A percentile compares a stretch with the other conserved stretches of the same genome.
These are phyloP conservation scores for Magnusiomyces ingens DNA, from an alignment of 1,139 yeast genomes.

Conservation along the genomic window DNA sequence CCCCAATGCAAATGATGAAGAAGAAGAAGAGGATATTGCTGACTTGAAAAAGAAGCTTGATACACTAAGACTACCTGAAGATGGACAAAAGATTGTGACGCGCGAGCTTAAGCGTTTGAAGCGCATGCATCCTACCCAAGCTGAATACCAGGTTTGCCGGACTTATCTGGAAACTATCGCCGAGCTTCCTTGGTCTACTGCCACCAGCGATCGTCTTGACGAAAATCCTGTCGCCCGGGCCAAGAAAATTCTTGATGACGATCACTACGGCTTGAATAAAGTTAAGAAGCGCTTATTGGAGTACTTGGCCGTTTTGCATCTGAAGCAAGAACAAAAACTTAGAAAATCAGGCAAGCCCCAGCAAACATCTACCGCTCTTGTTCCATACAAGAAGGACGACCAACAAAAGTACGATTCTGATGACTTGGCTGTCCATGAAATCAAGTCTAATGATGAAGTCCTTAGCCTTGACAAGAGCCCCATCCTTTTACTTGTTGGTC, in stretches of 20 bases:
- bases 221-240: conserved; percentile 49
- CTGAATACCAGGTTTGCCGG: conserved; percentile 68
- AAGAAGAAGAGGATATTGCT: conserved; percentile 31
- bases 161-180: conserved; percentile 64
- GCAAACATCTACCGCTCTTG: conserved; percentile 16
- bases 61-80: conserved; percentile 27
- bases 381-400: not conserved
- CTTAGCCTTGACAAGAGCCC: conserved; percentile 50
- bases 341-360: not conserved
- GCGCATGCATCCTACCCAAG: conserved; percentile 57
- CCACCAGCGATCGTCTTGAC: conserved; percentile 28
- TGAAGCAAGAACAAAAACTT: conserved; percentile 33
- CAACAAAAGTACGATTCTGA: not conserved
- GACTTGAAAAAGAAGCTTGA: conserved; percentile 28
- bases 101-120: conserved; percentile 60
- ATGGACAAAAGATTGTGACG: conserved; percentile 43
- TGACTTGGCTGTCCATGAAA: conserved; percentile 4
- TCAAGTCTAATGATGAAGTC: conserved; percentile 9
- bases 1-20: conserved; percentile 20
- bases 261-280: conserved; percentile 77
- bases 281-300: conserved; percentile 79
- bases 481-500: conserved; percentile 78
- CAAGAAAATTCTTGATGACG: conserved; percentile 56
- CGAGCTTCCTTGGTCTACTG: conserved; percentile 47
- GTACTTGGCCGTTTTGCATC: conserved; percentile 69